These are phyloP conservation scores for Umbelopsis sp. DNA, from an alignment of 192 early-diverging fungal genomes.

Conservation along the genomic window DNA sequence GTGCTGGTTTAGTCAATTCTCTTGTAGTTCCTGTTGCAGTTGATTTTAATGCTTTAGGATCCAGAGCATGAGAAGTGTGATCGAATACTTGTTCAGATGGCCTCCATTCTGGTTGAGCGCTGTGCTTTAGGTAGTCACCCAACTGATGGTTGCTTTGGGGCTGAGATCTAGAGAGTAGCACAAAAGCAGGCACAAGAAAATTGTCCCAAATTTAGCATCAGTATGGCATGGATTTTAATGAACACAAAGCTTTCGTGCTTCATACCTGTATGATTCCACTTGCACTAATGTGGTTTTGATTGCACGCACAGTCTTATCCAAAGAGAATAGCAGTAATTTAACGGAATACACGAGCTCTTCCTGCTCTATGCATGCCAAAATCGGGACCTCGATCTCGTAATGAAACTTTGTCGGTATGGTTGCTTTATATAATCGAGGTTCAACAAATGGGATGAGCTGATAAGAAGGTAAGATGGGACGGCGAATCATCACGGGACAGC, in stretches of 20 bases:
- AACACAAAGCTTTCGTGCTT: background rate
- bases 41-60: background rate
- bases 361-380: constrained; percentile 27
- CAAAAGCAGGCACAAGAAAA: constrained; percentile 1
- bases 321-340: constrained; percentile 28
- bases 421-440: constrained; percentile 26
- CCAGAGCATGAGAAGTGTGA: background rate
- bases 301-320: constrained; percentile 28
- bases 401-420: constrained; percentile 41
- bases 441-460: constrained; percentile 26
- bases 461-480: constrained; percentile 25
- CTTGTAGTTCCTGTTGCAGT: constrained; percentile 15
- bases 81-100: background rate
- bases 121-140: background rate
- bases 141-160: constrained; percentile 1
- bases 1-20: constrained; percentile 29
- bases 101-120: background rate
- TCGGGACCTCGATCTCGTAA: constrained; percentile 33
- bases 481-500: constrained; percentile 24
- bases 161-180: constrained; percentile 10
- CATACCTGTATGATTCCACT: constrained; percentile 34
- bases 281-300: constrained; percentile 34
- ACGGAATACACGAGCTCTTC: constrained; percentile 22
- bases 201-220: background rate
- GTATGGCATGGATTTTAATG: background rate